Evolutionary conservation across 768 basidiomycete genomes (phyloP).

Genomic region (Cystofilobasidium ferigula): DNA sequence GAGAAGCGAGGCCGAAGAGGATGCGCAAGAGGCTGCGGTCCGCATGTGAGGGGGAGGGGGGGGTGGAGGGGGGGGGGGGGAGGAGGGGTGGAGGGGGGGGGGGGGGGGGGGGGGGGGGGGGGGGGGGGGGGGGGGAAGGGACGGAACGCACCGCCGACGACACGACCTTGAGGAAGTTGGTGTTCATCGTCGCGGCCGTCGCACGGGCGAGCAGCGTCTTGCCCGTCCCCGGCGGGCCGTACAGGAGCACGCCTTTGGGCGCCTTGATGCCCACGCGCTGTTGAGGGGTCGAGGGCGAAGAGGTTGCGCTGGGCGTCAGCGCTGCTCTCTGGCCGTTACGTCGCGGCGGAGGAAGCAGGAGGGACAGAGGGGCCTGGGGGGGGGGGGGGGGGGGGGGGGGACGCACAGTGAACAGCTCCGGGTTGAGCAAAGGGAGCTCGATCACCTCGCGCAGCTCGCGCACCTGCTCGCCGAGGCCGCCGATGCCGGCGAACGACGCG

Average conservation of each 20-base stretch:
- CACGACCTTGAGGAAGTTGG: conserved; percentile 97
- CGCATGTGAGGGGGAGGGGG: too few relatives aligned
- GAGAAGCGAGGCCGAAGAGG: too few relatives aligned
- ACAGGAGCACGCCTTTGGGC: conserved; percentile 89
- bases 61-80: too few relatives aligned
- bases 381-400: too few relatives aligned
- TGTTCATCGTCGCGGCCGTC: conserved; percentile 85
- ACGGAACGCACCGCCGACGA: conserved; percentile 94
- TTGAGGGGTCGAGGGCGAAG: background rate
- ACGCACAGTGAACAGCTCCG: conserved; percentile 60
- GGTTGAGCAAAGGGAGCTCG: conserved; percentile 84
- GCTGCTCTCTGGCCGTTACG: too few relatives aligned
- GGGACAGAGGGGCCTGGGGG: too few relatives aligned
- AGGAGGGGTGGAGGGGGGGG: background rate
- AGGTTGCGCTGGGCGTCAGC: too few relatives aligned
- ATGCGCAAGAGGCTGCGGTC: too few relatives aligned
- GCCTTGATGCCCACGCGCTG: conserved; percentile 90
- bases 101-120: background rate
- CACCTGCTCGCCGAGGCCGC: conserved; percentile 90
- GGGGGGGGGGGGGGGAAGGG: too few relatives aligned
- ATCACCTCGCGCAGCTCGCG: conserved; percentile 95
- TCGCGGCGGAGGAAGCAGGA: background rate
- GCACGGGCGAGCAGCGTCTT: conserved; percentile 92
- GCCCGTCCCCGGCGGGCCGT: conserved; percentile 92
- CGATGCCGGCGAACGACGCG: conserved; percentile 91